Base-by-base conservation (phyloP, 2,329 filamentous ascomycete genomes). In the Furcasterigmium sp. region DNA sequence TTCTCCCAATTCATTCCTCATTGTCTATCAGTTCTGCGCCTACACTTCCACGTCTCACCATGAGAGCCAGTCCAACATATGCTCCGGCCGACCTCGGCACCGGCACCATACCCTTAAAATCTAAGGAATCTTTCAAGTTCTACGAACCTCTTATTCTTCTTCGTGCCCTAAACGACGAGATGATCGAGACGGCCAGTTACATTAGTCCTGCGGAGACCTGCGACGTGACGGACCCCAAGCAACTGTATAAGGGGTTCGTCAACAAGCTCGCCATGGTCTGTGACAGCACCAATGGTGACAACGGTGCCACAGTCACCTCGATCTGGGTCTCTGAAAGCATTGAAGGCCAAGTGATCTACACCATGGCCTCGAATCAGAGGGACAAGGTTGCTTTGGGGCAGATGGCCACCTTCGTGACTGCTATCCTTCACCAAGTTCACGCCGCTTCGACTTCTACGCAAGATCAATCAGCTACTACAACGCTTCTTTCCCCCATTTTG, bases 241-340 rank as follows among this genome's bases (percentile, higher is more conserved):
- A 56, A 14, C 39, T 37, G 2, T 59, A 59, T 5, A 51, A 57
- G 2, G 43, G 20, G 2, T 65, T 59, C n/a, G 49, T 64, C 2
- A 53, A 62, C 36, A 57, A 53, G 9, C 44, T 65, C 2, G 58
- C 58, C 0, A 53, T 53, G 17, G 46, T 62, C 4, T 65, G 62
- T 39, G 61, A 65, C 32, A 56, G 45, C 3, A 20, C 40, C 10
- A 56, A 48, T 9, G 46, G 54, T 4, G n/a, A 32, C n/a, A 6
- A 32, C 2, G 62, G 61, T 2, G 45, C 18, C 2, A 64, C 57
- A 0, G 57, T 65, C 4, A 58, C 63, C 0, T 52, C 61, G 0
- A 34, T 63, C 15, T 46, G 53, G 0, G 50, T 65, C 1, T 44
- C 63, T 1, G 49, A 61, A 5, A 46, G 49, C 17, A 17, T 4